Base-by-base conservation (phyloP, 2,329 filamentous ascomycete genomes). In the Arthrobotrys entomopaga region DNA sequence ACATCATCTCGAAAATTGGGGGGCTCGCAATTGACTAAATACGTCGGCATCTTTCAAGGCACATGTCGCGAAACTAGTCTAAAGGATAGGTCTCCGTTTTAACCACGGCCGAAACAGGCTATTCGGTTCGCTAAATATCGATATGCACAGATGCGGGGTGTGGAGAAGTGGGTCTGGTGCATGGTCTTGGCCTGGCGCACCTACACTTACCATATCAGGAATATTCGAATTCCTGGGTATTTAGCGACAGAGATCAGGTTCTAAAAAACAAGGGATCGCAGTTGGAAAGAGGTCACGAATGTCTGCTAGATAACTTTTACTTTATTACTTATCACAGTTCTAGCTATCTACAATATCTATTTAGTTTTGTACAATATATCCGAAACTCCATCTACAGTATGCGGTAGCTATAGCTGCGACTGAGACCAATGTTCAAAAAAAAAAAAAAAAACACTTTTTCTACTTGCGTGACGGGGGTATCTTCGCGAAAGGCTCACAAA, bases 91-190 rank as follows among this genome's bases (percentile, higher is more conserved):
- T 16, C 38, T 52, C 38, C 46, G 40, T 66, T 73, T 73, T 57
- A 73, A 61, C 69, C 69, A 73, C 69, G 69, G 69, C 69, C 61
- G 69, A 73, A 73, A 73, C 42, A 24, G 59, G 15, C 2, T 40
- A n/a, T 19, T 42, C n/a, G 20, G 59, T 34, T 34, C 29, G 29
- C 58, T 29, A 2, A n/a, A n/a, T n/a, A n/a, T n/a, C n/a, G n/a
- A n/a, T n/a, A n/a, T n/a, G n/a, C n/a, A n/a, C n/a, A n/a, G 50
- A 26, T 53, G 63, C 40, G 64, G 54, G 43, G 64, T 59, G 64
- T 34, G 54, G 63, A 61, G 56, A 54, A n/a, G 56, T 69, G 65
- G 65, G 65, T 46, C 65, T 24, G 16, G 34, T 67, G 29, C 22
- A 56, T 49, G 11, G 46, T 34, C 64, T 67, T 67, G 64, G 64